Evolutionary conservation across 2,329 filamentous ascomycete genomes (phyloP), one percentile per base, ranked within the genome.

Genomic region (Penicillium sp.): DNA sequence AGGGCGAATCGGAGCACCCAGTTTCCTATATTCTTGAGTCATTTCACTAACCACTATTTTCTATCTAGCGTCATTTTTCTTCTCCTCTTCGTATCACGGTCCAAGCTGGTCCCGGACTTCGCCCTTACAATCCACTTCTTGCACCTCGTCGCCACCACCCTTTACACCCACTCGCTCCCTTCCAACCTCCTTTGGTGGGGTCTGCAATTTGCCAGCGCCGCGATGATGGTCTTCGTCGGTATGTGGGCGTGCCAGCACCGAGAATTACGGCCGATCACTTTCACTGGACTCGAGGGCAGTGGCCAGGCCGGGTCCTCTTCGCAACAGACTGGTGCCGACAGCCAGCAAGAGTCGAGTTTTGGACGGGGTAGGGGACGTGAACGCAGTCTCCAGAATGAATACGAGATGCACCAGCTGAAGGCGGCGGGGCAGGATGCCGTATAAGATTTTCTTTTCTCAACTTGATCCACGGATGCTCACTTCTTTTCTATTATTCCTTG

Each of bases 41-140:
- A n/a, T 32, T 12, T 27, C 15, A n/a, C 34, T 32, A 30, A 40
- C 12, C 18, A 18, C 32, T 23, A 2, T 37, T 4, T 41, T 12
- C 13, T 33, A 15, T 21, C 9, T 66, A 97, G 93, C 68, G 85
- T 90, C 34, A 84, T 95, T 52, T 89, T 91, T 34, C 87, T 97
- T 51, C 84, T 96, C 44, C 75, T 93, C 47, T 79, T 97, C 51
- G 85, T 99, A 61, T 86, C 88, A 17, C 90, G 94, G 56, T 94
- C 89, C 41, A 97, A 97, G 72, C 88, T 97, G 54, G 89, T 97
- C 44, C 91, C 91, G 61, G 94, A 99, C 75, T 99, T 97, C 71
- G 90, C 91, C 26, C 78, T 97, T 20, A 96, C 93, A 2, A 83
- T 97, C 15, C 91, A 96, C 75, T 83, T 89, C 69, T 78, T 96